These are phyloP conservation scores for Hippophae tibetana DNA, from an alignment of 306 rosid species.

Conservation along the genomic window DNA sequence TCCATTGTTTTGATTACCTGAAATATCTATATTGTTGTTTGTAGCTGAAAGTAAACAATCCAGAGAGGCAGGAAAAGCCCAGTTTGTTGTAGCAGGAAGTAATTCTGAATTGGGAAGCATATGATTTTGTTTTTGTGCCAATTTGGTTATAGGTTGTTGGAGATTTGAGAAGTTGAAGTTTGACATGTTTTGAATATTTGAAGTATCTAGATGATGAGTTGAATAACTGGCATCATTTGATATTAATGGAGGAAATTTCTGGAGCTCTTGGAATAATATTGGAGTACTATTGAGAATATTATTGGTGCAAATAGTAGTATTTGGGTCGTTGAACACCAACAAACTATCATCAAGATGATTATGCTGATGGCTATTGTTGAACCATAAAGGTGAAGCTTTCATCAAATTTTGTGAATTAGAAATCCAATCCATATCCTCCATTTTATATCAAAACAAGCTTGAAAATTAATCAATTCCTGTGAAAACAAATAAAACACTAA, in stretches of 20 bases:
- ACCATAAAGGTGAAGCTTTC: constrained; percentile 13
- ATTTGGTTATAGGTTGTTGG: too few species aligned
- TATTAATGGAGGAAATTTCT: background rate
- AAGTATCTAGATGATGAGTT: background rate
- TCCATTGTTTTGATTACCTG: constrained; percentile 33
- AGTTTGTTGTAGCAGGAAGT: too few species aligned
- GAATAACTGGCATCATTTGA: background rate
- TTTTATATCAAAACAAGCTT: constrained; percentile 3
- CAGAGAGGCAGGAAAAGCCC: constrained; percentile 31
- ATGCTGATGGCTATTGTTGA: constrained; percentile 34
- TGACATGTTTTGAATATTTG: background rate
- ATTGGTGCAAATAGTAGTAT: constrained; percentile 22
- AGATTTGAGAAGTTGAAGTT: too few species aligned
- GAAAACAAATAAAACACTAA: background rate
- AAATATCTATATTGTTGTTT: constrained; percentile 35
- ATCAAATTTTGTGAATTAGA: constrained; percentile 20
- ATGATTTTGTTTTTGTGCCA: too few species aligned
- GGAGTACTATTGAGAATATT: constrained; percentile 33
- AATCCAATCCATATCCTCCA: constrained; percentile 58
- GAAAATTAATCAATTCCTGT: background rate
- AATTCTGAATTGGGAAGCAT: too few species aligned
- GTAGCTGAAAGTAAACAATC: constrained; percentile 48
- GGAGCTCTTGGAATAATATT: constrained; percentile 11
- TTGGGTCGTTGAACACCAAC: constrained; percentile 30
- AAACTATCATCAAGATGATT: constrained; percentile 27